A percentile compares a stretch with the other conserved stretches of the same genome.
These are phyloP conservation scores for Thalassiosira allenii DNA, from an alignment of 352 stramenopile genomes.

Conservation along the genomic window DNA sequence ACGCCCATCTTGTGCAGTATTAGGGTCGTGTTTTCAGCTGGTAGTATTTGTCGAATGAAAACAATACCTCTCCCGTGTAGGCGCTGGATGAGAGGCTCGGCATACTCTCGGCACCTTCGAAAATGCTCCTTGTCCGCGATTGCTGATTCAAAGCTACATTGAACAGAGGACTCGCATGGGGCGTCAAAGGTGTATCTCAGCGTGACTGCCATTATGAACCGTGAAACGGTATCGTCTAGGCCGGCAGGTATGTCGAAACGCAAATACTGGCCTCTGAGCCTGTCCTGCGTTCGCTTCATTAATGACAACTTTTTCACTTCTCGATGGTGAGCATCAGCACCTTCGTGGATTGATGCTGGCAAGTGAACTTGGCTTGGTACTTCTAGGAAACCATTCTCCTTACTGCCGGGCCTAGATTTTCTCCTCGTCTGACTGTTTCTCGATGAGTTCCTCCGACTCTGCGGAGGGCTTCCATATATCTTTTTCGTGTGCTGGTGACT, in stretches of 20 bases:
- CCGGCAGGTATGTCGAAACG: slow-evolving; percentile 45
- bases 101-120: slow-evolving; percentile 17
- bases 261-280: slow-evolving; percentile 39
- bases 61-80: slow-evolving; percentile 35
- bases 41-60: slow-evolving; percentile 53
- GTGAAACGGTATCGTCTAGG: slow-evolving; percentile 38
- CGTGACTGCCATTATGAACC: slow-evolving; percentile 39
- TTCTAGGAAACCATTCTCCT: background rate
- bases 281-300: slow-evolving; percentile 15
- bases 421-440: background rate
- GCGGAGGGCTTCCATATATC: slow-evolving; percentile 10
- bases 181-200: slow-evolving; percentile 31
- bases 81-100: slow-evolving; percentile 32
- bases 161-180: slow-evolving; percentile 27
- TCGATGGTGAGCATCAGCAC: background rate
- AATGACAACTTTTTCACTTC: slow-evolving; percentile 19
- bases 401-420: no score
- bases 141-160: slow-evolving; percentile 18
- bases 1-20: slow-evolving; percentile 21
- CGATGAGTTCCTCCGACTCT: background rate
- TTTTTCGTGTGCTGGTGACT: background rate
- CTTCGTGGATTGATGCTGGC: background rate
- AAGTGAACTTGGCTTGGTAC: background rate
- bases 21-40: slow-evolving; percentile 9
- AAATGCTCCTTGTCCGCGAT: slow-evolving; percentile 18